Conservation (phyloP, 805 yeast species). For the Spathaspora hagerdaliae region DNA sequence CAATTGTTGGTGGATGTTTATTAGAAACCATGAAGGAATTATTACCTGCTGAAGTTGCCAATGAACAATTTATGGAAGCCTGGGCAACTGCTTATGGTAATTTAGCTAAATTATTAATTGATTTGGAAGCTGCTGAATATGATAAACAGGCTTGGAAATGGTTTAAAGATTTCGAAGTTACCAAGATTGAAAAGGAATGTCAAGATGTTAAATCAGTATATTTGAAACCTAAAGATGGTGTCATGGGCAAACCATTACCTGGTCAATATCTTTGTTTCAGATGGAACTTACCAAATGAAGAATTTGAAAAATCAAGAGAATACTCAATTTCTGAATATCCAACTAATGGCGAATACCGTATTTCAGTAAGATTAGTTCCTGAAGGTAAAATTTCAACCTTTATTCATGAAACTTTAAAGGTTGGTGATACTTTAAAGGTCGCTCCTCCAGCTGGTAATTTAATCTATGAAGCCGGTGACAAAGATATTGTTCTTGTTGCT, state of each 20-base stretch:
- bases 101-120: constrained; percentile 58
- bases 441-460: constrained; percentile 62
- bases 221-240: constrained; percentile 42
- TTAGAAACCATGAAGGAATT: constrained; percentile 50
- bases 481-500: constrained; percentile 38
- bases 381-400: constrained; percentile 49
- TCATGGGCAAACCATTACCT: constrained; percentile 24
- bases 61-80: constrained; percentile 52
- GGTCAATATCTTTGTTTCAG: constrained; percentile 46
- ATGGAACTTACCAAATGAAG: constrained; percentile 29
- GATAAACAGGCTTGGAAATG: constrained; percentile 48
- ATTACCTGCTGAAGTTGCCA: constrained; percentile 57
- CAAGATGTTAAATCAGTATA: constrained; percentile 48
- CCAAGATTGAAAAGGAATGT: constrained; percentile 40
- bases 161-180: constrained; percentile 49
- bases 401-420: constrained; percentile 44
- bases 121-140: constrained; percentile 49
- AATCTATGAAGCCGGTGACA: constrained; percentile 28
- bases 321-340: constrained; percentile 50
- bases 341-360: constrained; percentile 40
- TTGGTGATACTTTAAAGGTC: constrained; percentile 46
- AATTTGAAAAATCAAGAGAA: constrained; percentile 48
- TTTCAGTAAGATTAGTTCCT: constrained; percentile 50
- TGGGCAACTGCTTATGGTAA: constrained; percentile 65
- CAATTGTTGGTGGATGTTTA: constrained; percentile 58